phyloP scores from a whole-genome alignment of 2,329 filamentous ascomycete genomes.

The Didymella pomorum region DNA sequence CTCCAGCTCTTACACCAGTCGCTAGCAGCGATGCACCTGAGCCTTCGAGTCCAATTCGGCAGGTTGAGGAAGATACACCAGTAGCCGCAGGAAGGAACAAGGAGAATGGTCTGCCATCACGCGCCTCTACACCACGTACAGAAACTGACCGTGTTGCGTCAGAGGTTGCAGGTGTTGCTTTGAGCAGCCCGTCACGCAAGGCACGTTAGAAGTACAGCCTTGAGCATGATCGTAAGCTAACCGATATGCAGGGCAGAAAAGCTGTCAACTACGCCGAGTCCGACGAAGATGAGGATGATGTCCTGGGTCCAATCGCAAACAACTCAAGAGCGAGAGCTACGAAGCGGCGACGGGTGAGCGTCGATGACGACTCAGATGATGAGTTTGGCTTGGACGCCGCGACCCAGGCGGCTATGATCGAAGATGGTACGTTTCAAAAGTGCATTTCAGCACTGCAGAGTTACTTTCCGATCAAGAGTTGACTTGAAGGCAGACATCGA shows the following conservation, averaged over 20 bases:
- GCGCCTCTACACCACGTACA: slow-evolving; percentile 48
- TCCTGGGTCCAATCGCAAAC: slow-evolving; percentile 66
- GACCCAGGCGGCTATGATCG: slow-evolving; percentile 63
- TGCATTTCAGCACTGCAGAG: neutral
- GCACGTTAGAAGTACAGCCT: slow-evolving; percentile 56
- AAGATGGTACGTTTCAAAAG: slow-evolving; percentile 58
- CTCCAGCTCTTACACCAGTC: slow-evolving; percentile 69
- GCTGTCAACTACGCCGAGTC: slow-evolving; percentile 85
- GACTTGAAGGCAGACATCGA: slow-evolving; percentile 69
- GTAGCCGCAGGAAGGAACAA: slow-evolving; percentile 57
- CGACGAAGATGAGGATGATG: slow-evolving; percentile 75
- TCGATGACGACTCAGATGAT: slow-evolving; percentile 71
- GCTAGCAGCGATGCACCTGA: slow-evolving; percentile 81
- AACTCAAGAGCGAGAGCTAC: slow-evolving; percentile 55
- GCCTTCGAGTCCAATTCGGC: slow-evolving; percentile 73
- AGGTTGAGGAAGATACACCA: slow-evolving; percentile 57
- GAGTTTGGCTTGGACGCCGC: slow-evolving; percentile 68
- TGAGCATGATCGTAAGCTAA: neutral
- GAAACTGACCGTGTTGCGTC: slow-evolving; percentile 53
- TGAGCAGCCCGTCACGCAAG: slow-evolving; percentile 81
- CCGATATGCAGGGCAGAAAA: slow-evolving; percentile 62
- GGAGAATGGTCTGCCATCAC: slow-evolving; percentile 59
- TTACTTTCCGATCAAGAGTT: neutral
- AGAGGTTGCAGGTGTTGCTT: slow-evolving; percentile 57
- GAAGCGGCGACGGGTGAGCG: slow-evolving; percentile 69